Base-by-base conservation (phyloP, 169 alveolate species). In the Plasmodium relictum region DNA sequence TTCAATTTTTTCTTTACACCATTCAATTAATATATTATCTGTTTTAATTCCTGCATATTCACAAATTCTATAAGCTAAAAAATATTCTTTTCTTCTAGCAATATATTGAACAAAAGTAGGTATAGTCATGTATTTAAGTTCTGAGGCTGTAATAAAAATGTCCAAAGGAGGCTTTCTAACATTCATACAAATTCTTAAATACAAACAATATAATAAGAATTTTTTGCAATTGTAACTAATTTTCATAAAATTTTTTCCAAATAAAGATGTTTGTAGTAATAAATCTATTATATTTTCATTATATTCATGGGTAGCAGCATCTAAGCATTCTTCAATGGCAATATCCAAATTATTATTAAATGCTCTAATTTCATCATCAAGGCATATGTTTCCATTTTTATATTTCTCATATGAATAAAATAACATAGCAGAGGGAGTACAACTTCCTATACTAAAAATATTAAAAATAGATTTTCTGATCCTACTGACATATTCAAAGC, bases 351-450 rank as follows among this genome's bases (percentile, higher is more conserved):
- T 93, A 6, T 93, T 88, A 20, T 93, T 87, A 71, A 95, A 93
- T 39, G 96, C 87, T 59, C 96, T 61, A 6, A 95, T 89, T 26
- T 95, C 83, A 85, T 95, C 96, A 62, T 93, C 94, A 10, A 96
- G 90, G 26, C 94, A 92, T 39, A 89, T 95, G 68, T 94, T 96
- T 44, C 96, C 96, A 41, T 86, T 73, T 31, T 65, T 73, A 88
- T 91, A 94, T 73, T 89, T 93, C 65, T 94, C 97, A 78, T 88
- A 89, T 2, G 97, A 92, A 44, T 93, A 92, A 74, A 89, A 85
- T 48, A 95, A 94, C 94, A 93, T 94, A 22, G 96, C 96, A 2
- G 97, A 89, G 26, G 96, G 95, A 20, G 93, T 95, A 63, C 95
- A 93, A 68, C 96, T 86, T 14, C 93, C 97, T 18, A 85, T 69